Percentiles rank a stretch among this genome's conserved stretches.
Evolutionary conservation across 1,284 basidiomycete species (phyloP).

Genomic region (Irpex sp.): DNA sequence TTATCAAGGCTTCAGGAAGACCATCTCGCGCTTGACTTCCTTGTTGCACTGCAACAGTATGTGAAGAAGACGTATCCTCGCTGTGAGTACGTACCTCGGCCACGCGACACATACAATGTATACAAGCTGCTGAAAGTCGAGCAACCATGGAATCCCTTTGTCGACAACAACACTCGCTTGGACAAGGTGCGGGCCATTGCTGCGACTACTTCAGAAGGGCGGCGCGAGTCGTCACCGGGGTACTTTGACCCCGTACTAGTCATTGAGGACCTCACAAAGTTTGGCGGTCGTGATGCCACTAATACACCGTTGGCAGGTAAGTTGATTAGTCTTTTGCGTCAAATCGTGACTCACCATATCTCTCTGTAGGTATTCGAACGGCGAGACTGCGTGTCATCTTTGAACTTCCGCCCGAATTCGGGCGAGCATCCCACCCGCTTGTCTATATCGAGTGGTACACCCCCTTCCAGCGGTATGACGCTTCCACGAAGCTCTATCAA

Average conservation of each 20-base stretch:
- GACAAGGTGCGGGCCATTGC: not conserved
- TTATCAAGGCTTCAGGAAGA: not conserved
- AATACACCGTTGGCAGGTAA: not conserved
- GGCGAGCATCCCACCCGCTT: not conserved
- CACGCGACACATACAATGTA: not conserved
- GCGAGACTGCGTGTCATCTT: slow-evolving; percentile 2
- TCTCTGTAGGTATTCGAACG: not conserved
- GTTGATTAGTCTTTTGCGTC: not conserved
- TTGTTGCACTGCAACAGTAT: not conserved
- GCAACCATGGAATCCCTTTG: not conserved
- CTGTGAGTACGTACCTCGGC: not conserved
- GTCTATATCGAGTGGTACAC: slow-evolving; percentile 7
- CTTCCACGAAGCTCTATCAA: not conserved
- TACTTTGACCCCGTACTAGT: slow-evolving; percentile 1
- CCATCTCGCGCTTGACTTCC: not conserved
- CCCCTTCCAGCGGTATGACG: not conserved
- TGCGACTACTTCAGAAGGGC: too few species aligned
- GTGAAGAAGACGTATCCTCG: not conserved
- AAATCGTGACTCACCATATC: too few species aligned
- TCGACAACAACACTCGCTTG: not conserved
- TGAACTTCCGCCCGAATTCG: slow-evolving; percentile 1
- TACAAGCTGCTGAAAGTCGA: slow-evolving; percentile 8
- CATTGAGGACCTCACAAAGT: not conserved
- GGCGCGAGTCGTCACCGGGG: too few species aligned
- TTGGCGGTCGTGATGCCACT: not conserved